These are phyloP conservation scores for Scheffersomyces stambukii DNA, from an alignment of 1,139 yeast species.

Conservation along the genomic window DNA sequence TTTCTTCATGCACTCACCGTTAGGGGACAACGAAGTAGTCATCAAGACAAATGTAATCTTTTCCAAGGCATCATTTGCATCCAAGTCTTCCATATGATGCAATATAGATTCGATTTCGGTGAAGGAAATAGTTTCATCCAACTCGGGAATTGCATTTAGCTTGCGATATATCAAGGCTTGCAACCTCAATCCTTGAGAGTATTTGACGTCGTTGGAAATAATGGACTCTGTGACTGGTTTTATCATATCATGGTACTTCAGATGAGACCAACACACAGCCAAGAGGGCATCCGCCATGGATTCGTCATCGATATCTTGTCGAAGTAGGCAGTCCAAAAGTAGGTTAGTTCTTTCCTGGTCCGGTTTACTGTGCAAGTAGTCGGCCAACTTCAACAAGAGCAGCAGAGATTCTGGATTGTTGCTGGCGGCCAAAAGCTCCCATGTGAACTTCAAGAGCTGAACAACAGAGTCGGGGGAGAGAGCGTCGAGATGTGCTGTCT, in stretches of 20 bases:
- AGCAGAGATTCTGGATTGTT: too few species aligned
- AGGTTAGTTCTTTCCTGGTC: conserved; percentile 13
- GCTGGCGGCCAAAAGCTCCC: conserved; percentile 21
- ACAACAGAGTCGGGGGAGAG: conserved; percentile 12
- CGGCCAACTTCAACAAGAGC: too few species aligned
- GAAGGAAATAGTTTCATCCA: conserved; percentile 2
- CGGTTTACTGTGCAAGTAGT: conserved; percentile 8
- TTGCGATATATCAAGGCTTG: conserved; percentile 15
- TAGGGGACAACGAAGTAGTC: conserved; percentile 14
- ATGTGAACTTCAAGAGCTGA: conserved; percentile 17
- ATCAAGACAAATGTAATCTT: conserved; percentile 18
- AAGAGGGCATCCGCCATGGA: conserved; percentile 18
- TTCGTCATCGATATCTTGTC: conserved; percentile 23
- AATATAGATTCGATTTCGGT: too few species aligned
- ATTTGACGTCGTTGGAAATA: conserved; percentile 19
- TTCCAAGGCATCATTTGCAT: conserved; percentile 13
- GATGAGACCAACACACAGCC: conserved; percentile 12
- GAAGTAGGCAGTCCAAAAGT: conserved; percentile 16
- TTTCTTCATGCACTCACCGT: conserved; percentile 16
- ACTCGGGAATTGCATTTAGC: background rate
- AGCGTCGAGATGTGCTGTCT: conserved; percentile 8
- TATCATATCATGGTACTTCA: conserved; percentile 7
- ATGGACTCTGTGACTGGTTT: conserved; percentile 15
- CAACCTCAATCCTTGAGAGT: conserved; percentile 16
- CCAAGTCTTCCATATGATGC: conserved; percentile 10